Evolutionary conservation across 1,284 basidiomycete genomes (phyloP).

Genomic region (Sanghuangporus weigelae): DNA sequence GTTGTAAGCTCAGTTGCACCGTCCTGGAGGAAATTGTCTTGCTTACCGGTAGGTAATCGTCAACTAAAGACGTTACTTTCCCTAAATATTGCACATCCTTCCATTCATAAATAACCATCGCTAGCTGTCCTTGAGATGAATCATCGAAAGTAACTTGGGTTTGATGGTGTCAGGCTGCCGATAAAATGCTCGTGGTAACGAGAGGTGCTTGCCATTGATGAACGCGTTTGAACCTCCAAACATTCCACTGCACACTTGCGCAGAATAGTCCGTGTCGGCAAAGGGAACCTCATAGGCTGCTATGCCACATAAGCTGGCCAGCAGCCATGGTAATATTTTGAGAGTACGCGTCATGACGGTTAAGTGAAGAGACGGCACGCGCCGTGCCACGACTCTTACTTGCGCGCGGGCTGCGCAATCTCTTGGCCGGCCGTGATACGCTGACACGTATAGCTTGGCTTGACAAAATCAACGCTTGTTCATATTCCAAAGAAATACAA

Average conservation of each 20-base stretch:
- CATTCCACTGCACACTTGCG: conserved; percentile 95
- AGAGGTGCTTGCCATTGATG: conserved; percentile 71
- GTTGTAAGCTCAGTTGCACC: conserved; percentile 14
- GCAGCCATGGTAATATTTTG: conserved; percentile 21
- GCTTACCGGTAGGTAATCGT: conserved; percentile 65
- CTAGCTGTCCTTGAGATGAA: conserved; percentile 82
- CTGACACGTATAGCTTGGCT: not conserved
- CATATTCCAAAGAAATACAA: not conserved
- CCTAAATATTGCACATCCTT: conserved; percentile 81
- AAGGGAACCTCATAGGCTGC: conserved; percentile 59
- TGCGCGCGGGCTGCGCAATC: not conserved
- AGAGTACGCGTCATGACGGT: conserved; percentile 9
- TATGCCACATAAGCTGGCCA: conserved; percentile 31
- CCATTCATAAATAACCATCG: conserved; percentile 97
- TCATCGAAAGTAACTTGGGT: conserved; percentile 76
- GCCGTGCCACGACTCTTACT: not conserved
- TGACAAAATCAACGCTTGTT: not conserved
- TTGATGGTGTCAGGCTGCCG: not conserved
- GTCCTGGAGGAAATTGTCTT: not conserved
- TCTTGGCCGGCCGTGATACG: not conserved
- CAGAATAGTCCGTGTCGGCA: conserved; percentile 69
- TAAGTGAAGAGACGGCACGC: not conserved
- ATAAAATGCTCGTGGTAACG: conserved; percentile 12
- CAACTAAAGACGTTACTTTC: conserved; percentile 52
- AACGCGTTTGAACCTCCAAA: conserved; percentile 75